A percentile compares a stretch with the other conserved stretches of the same genome.
Evolutionary conservation across 2,329 filamentous ascomycete species (phyloP).

Genomic region (Ophiostoma montium): DNA sequence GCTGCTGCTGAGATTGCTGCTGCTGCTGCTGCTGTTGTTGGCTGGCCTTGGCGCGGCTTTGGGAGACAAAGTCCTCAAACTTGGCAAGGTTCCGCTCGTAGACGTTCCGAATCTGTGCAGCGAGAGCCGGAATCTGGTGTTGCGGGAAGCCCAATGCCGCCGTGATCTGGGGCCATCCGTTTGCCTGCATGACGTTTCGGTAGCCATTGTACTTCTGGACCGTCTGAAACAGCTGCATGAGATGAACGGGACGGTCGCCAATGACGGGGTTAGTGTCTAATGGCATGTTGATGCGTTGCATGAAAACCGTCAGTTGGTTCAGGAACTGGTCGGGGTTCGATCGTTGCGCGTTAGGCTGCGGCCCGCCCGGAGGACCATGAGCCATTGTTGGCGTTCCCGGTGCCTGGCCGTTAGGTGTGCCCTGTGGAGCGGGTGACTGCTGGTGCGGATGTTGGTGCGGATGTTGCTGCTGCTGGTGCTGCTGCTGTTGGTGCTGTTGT

Average conservation of each 20-base stretch:
- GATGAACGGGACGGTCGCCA: conserved; percentile 56
- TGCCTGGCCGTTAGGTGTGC: conserved; percentile 42
- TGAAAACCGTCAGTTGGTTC: conserved; percentile 63
- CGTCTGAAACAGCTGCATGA: conserved; percentile 63
- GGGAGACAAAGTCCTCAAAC: conserved; percentile 60
- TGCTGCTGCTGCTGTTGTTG: conserved; percentile 27
- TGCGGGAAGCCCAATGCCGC: conserved; percentile 47
- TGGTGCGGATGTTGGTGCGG: conserved; percentile 22
- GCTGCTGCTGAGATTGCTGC: conserved; percentile 27
- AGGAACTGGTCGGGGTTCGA: conserved; percentile 52
- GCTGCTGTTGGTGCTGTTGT: conserved; percentile 22
- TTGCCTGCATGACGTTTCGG: conserved; percentile 52
- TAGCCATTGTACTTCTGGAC: conserved; percentile 69
- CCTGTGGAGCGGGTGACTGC: conserved; percentile 1
- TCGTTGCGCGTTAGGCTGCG: conserved; percentile 15
- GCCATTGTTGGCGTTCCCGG: conserved; percentile 20
- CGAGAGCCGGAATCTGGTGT: conserved; percentile 50
- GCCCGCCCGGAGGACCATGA: conserved; percentile 9
- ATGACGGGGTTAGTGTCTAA: conserved; percentile 64
- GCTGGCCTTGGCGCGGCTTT: conserved; percentile 37
- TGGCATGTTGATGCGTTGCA: conserved; percentile 56
- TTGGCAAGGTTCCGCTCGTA: conserved; percentile 64
- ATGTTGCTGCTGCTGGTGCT: conserved; percentile 25
- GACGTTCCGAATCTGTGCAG: conserved; percentile 53
- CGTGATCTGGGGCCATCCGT: conserved; percentile 62